phyloP scores from a whole-genome alignment of 2,329 filamentous ascomycete species.

The Pleurostoma richardsiae region DNA sequence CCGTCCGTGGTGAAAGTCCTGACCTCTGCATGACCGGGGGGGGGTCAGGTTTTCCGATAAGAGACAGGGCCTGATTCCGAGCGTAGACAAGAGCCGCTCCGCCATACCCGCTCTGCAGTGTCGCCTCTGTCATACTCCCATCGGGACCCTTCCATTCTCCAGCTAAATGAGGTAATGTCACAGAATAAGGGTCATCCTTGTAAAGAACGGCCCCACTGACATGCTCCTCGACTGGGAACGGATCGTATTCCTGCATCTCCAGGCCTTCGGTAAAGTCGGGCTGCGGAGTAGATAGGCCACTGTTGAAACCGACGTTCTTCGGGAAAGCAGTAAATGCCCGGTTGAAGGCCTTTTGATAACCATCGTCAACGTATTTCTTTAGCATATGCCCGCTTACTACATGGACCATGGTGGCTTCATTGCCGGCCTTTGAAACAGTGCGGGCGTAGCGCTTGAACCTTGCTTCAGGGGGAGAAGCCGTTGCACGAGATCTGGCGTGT shows the following conservation, averaged over 20 bases:
- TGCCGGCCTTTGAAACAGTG: conserved; percentile 3
- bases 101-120: conserved; percentile 13
- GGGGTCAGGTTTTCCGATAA: conserved; percentile 9
- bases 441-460: conserved; percentile 7
- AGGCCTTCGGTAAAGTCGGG: conserved; percentile 21
- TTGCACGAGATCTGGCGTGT: conserved; percentile 4
- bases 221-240: conserved; percentile 6
- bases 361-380: conserved; percentile 8
- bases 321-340: conserved; percentile 13
- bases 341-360: background rate
- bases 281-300: conserved; percentile 16
- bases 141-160: conserved; percentile 15
- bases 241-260: conserved; percentile 1
- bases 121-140: conserved; percentile 9
- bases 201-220: conserved; percentile 12
- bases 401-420: conserved; percentile 11
- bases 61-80: conserved; percentile 17
- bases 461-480: conserved; percentile 9
- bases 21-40: conserved; percentile 12
- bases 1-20: conserved; percentile 20
- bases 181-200: conserved; percentile 10
- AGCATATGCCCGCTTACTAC: conserved; percentile 8
- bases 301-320: conserved; percentile 18
- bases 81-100: conserved; percentile 20
- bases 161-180: conserved; percentile 19